Evolutionary conservation across 495 filamentous ascomycete species (phyloP).

Genomic region (Aspergillus haitiensis): DNA sequence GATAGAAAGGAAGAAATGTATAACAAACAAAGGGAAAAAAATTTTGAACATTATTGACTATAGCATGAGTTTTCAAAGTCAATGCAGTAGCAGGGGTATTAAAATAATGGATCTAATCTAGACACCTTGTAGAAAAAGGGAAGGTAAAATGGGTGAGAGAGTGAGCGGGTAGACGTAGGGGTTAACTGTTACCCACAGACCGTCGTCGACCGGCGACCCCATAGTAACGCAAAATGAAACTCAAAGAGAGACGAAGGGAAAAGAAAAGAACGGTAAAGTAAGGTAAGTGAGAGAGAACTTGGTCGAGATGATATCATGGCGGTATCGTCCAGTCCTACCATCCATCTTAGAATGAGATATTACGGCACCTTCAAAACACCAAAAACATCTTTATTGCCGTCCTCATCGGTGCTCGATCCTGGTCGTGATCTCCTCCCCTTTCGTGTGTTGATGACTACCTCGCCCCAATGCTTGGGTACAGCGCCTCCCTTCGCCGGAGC

Average conservation of each 20-base stretch:
- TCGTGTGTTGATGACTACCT: conserved; percentile 47
- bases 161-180: not conserved
- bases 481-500: conserved; percentile 27
- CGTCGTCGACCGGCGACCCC: conserved; percentile 23
- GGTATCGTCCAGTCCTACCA: conserved; percentile 10
- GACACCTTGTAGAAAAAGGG: not conserved
- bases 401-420: conserved; percentile 28
- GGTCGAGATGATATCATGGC: conserved; percentile 17
- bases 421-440: conserved; percentile 39
- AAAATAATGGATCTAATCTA: conserved; percentile 5
- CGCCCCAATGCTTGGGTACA: conserved; percentile 50
- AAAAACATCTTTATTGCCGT: conserved; percentile 42
- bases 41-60: not conserved
- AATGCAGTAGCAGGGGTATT: conserved; percentile 5
- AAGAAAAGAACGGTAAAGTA: conserved; percentile 11
- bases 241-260: not conserved
- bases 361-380: conserved; percentile 46
- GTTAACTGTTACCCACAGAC: not conserved
- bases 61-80: not conserved
- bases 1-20: not conserved
- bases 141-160: conserved; percentile 11
- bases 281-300: conserved; percentile 1
- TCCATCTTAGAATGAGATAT: not conserved
- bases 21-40: conserved; percentile 1
- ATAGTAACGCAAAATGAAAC: too few relatives aligned